A percentile compares a stretch with the other conserved stretches of the same genome.
These are phyloP conservation scores for Globisporangium camurandrum DNA, from an alignment of 352 stramenopile species.

Conservation along the genomic window DNA sequence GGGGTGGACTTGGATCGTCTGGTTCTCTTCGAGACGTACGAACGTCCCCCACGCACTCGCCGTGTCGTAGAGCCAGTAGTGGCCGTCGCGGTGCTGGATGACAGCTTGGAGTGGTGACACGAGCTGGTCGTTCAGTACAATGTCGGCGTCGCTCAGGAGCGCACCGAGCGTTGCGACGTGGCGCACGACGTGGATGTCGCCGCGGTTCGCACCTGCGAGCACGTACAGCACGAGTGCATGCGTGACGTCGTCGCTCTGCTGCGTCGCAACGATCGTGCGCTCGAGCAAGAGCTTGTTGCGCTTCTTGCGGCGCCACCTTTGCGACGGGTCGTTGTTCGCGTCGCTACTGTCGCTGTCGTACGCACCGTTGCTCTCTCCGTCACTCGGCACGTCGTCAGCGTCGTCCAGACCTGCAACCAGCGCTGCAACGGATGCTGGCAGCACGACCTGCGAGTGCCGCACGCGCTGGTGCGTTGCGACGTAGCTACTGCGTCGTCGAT, in stretches of 20 bases:
- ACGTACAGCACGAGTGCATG: constrained; percentile 70
- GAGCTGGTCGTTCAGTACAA: constrained; percentile 65
- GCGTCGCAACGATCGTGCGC: constrained; percentile 41
- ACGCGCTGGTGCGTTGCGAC: constrained; percentile 5
- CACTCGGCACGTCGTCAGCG: too few species aligned
- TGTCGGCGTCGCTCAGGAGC: constrained; percentile 44
- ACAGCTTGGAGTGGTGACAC: constrained; percentile 48
- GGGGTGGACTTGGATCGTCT: constrained; percentile 47
- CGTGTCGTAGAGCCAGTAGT: constrained; percentile 71
- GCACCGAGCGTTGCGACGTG: constrained; percentile 54
- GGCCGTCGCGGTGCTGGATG: constrained; percentile 62
- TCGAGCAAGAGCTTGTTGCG: constrained; percentile 63
- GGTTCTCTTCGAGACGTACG: constrained; percentile 67
- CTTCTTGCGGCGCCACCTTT: constrained; percentile 71
- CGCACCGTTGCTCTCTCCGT: too few species aligned
- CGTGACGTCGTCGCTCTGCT: constrained; percentile 36
- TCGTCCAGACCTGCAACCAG: too few species aligned
- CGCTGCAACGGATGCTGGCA: constrained; percentile 9
- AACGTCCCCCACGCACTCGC: constrained; percentile 65
- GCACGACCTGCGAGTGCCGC: constrained; percentile 30
- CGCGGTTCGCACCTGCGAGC: constrained; percentile 65
- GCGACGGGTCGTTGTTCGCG: constrained; percentile 20
- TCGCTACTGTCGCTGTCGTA: constrained; percentile 23
- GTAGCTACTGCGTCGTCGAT: constrained; percentile 12
- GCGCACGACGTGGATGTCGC: constrained; percentile 68